Conservation (phyloP, 345 rosid species). For the Nasturtium officinale region DNA sequence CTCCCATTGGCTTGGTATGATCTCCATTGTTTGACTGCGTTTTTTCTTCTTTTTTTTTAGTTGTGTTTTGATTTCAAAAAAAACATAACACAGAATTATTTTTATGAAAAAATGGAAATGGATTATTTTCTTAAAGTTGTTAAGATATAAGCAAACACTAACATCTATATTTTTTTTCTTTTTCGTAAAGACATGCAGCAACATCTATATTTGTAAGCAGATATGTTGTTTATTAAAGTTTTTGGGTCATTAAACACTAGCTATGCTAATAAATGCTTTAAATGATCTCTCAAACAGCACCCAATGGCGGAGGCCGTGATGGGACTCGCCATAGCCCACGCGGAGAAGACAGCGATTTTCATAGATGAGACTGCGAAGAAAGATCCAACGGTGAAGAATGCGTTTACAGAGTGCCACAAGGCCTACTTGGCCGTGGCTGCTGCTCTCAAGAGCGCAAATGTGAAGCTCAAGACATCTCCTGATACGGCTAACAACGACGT, state of each 20-base stretch:
- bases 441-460: conserved; percentile 26
- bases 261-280: neutral
- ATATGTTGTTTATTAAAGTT: neutral
- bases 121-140: no score
- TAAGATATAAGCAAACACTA: no score
- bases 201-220: no score
- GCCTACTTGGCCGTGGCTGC: conserved; percentile 28
- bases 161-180: no score
- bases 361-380: conserved; percentile 30
- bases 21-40: neutral
- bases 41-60: neutral
- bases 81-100: no score
- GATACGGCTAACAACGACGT: conserved; percentile 40
- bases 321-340: conserved; percentile 17
- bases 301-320: conserved; percentile 43
- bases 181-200: no score
- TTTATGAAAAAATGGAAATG: no score
- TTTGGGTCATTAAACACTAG: neutral
- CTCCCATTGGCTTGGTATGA: conserved; percentile 35
- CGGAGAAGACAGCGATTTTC: conserved; percentile 37
- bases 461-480: conserved; percentile 32
- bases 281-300: neutral
- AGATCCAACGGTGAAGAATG: conserved; percentile 10
- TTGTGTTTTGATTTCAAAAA: neutral
- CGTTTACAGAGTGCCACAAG: conserved; percentile 32